Percentiles rank a stretch among this genome's conserved stretches.
Conservation (phyloP, 2,329 filamentous ascomycete genomes). For the Dothideomycetidae sp. region DNA sequence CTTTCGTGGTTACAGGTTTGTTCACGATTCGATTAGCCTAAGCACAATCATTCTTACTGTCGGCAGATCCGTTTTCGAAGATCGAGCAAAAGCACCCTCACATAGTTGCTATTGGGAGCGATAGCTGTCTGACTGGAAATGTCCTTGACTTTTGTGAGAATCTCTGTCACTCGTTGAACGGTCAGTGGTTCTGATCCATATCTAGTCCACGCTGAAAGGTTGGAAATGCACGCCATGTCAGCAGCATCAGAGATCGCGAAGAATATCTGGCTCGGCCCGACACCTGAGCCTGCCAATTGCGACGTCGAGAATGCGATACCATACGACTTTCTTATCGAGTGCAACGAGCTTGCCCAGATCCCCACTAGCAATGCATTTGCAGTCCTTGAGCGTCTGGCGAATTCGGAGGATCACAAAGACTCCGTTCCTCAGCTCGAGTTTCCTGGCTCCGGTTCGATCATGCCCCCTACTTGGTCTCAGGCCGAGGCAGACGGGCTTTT, state of each 20-base stretch:
- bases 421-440: constrained; percentile 57
- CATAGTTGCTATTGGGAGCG: constrained; percentile 60
- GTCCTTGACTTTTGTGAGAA: constrained; percentile 69
- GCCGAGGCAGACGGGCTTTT: constrained; percentile 71
- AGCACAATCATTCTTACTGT: constrained; percentile 18
- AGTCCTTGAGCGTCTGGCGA: constrained; percentile 43
- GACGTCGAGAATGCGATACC: constrained; percentile 8
- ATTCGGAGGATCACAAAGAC: constrained; percentile 26
- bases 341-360: constrained; percentile 69
- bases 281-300: constrained; percentile 49
- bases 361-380: constrained; percentile 54
- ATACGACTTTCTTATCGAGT: constrained; percentile 69
- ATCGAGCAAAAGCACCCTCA: constrained; percentile 58
- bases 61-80: constrained; percentile 46
- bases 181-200: too few relatives aligned
- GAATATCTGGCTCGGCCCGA: constrained; percentile 84
- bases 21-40: constrained; percentile 16
- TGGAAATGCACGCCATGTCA: constrained; percentile 91
- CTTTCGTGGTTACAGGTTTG: constrained; percentile 57
- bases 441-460: constrained; percentile 84
- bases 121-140: constrained; percentile 57
- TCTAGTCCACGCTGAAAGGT: constrained; percentile 26
- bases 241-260: constrained; percentile 72
- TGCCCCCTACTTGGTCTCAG: constrained; percentile 71
- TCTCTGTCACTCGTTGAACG: too few relatives aligned